A percentile compares a stretch with the other conserved stretches of the same genome.
Conservation (phyloP, 2,329 filamentous ascomycete genomes). For the Neonectria magnoliae region DNA sequence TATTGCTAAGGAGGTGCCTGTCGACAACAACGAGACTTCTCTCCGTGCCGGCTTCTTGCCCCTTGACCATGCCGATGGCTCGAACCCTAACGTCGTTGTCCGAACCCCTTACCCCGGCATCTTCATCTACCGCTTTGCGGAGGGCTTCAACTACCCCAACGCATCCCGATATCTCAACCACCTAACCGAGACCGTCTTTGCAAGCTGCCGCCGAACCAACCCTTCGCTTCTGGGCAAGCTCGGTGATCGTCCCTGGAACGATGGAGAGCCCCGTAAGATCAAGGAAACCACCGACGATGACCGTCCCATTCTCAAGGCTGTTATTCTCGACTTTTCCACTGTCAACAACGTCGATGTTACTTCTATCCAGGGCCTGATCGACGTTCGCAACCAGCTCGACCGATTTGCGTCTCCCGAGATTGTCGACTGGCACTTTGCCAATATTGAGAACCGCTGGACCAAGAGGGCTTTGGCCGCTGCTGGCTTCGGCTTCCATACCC, state of each 20-base stretch:
- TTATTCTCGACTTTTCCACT: conserved; percentile 65
- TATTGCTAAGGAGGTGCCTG: conserved; percentile 41
- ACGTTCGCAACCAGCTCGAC: conserved; percentile 64
- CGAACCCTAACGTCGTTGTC: conserved; percentile 59
- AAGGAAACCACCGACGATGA: conserved; percentile 45
- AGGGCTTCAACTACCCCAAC: conserved; percentile 67
- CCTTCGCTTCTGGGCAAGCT: conserved; percentile 56
- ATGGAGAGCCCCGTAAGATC: conserved; percentile 55
- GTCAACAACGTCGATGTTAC: conserved; percentile 67
- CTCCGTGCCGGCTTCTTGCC: conserved; percentile 57
- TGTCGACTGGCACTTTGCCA: conserved; percentile 63
- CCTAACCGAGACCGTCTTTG: conserved; percentile 57
- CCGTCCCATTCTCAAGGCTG: conserved; percentile 62
- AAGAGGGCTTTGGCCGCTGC: conserved; percentile 64
- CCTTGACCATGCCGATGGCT: conserved; percentile 59
- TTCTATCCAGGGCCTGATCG: conserved; percentile 62
- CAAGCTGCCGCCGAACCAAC: conserved; percentile 57
- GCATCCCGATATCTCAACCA: conserved; percentile 61
- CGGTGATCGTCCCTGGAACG: conserved; percentile 68
- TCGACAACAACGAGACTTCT: conserved; percentile 58
- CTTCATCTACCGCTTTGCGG: conserved; percentile 64
- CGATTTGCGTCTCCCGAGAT: conserved; percentile 57
- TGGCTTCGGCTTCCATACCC: conserved; percentile 60
- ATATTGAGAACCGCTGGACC: conserved; percentile 65
- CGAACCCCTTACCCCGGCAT: conserved; percentile 62